Percentiles rank a stretch among this genome's conserved stretches.
phyloP scores from a whole-genome alignment of 163 green algal species.

The Volvox carteri region DNA sequence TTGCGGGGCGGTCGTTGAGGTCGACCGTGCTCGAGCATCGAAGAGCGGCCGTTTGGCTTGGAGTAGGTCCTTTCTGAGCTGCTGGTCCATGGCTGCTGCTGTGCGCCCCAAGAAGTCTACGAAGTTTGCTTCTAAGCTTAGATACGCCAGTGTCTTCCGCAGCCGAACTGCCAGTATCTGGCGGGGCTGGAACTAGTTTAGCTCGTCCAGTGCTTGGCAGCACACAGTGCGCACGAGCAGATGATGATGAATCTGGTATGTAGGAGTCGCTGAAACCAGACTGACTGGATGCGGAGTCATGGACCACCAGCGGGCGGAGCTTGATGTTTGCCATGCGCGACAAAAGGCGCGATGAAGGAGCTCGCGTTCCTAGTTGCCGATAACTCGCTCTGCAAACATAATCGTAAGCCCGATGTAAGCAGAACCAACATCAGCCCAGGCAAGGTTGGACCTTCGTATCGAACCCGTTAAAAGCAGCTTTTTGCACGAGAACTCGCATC shows the following conservation, averaged over 20 bases:
- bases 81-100: not conserved
- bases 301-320: conserved; percentile 14
- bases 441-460: not conserved
- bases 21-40: not conserved
- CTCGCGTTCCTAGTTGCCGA: not conserved
- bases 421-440: not conserved
- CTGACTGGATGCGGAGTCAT: not conserved
- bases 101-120: conserved; percentile 14
- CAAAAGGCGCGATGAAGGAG: not conserved
- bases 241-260: not conserved
- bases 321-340: conserved; percentile 8
- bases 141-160: conserved; percentile 15
- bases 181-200: not conserved
- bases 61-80: not conserved
- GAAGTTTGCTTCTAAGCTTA: conserved; percentile 27
- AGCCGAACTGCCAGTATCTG: not conserved
- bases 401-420: not conserved
- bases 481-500: not conserved
- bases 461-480: not conserved
- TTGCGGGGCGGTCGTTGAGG: not conserved
- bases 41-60: not conserved
- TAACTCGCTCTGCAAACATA: not conserved
- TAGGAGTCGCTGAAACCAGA: not conserved
- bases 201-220: not conserved
- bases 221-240: not conserved